Evolutionary conservation across 768 basidiomycete species (phyloP).

Genomic region (Russula abietina): DNA sequence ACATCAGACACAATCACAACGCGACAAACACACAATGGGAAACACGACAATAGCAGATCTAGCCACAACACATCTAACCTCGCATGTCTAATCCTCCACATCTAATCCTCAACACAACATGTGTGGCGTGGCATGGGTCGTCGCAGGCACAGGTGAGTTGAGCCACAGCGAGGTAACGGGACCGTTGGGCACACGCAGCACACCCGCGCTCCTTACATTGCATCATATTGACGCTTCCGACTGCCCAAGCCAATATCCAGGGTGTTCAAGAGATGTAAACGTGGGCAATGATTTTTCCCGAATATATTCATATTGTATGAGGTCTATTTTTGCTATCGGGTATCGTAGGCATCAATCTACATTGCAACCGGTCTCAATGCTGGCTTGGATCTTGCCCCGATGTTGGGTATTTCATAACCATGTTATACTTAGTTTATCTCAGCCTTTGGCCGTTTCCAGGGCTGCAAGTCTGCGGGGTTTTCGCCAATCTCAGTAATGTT

Average conservation of each 20-base stretch:
- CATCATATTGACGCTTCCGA: slow-evolving; percentile 4
- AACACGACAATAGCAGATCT: no score
- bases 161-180: no score
- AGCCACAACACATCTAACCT: no score
- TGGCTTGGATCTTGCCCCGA: neutral
- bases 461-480: slow-evolving; percentile 4
- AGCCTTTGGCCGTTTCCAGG: slow-evolving; percentile 14
- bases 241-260: neutral
- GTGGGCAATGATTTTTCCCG: neutral
- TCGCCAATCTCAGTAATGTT: neutral
- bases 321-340: neutral
- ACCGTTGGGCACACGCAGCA: no score
- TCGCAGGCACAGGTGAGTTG: no score
- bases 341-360: neutral
- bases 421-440: neutral
- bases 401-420: neutral
- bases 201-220: no score
- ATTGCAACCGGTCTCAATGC: neutral
- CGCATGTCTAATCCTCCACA: no score
- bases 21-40: no score
- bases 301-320: neutral
- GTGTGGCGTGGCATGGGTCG: no score
- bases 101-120: no score
- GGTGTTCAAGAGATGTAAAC: neutral
- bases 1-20: no score